Evolutionary conservation across 805 yeast genomes (phyloP).

Genomic region (Metschnikowia drakensbergensis): DNA sequence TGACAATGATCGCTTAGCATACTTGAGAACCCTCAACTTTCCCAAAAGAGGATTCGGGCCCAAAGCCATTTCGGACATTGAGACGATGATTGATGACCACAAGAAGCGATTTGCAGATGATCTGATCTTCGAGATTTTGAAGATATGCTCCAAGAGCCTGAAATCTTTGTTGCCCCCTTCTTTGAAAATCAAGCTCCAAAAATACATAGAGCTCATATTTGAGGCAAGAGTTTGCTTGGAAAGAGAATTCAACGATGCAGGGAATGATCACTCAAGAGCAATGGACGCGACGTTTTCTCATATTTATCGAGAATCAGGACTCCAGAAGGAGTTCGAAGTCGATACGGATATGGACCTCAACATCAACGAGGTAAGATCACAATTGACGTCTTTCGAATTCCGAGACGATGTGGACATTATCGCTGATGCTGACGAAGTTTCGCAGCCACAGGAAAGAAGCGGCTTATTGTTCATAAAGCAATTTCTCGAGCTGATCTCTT

Average conservation of each 20-base stretch:
- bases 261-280: not conserved
- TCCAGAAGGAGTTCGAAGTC: slow-evolving; percentile 24
- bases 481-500: slow-evolving; percentile 16
- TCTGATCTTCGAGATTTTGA: slow-evolving; percentile 12
- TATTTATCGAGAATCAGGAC: slow-evolving; percentile 28
- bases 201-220: slow-evolving; percentile 27
- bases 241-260: slow-evolving; percentile 7
- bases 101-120: not conserved
- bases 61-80: slow-evolving; percentile 36
- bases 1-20: slow-evolving; percentile 57
- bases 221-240: slow-evolving; percentile 15
- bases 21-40: slow-evolving; percentile 50
- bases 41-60: slow-evolving; percentile 71
- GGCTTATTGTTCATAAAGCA: slow-evolving; percentile 9
- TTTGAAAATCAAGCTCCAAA: slow-evolving; percentile 16
- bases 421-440: slow-evolving; percentile 5
- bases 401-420: slow-evolving; percentile 26
- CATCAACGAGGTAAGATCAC: slow-evolving; percentile 37
- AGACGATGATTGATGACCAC: slow-evolving; percentile 21
- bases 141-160: slow-evolving; percentile 1
- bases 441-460: slow-evolving; percentile 12
- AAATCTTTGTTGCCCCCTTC: slow-evolving; percentile 13
- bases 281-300: slow-evolving; percentile 20
- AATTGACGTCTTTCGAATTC: slow-evolving; percentile 29
- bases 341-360: slow-evolving; percentile 33